Base-by-base conservation (phyloP, 768 basidiomycete genomes). In the Boletus tylopilopsis region DNA sequence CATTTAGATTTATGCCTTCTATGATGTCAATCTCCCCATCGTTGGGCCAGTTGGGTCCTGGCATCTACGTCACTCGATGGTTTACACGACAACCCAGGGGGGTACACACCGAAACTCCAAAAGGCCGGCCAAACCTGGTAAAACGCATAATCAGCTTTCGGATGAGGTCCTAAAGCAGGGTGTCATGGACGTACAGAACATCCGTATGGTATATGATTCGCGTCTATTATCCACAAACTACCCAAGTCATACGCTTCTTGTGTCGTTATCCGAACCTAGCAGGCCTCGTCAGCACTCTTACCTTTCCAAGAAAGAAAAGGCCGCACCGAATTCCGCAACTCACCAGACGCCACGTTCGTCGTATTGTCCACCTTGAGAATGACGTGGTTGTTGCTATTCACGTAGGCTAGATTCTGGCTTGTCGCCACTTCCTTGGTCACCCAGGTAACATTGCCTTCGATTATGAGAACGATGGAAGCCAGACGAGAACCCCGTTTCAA, bases 281-380 rank as follows among this genome's bases (percentile, higher is more conserved):
- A 44, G 15, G 33, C 22, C 33, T 13, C 33, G 49, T 49, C 29
- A 48, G 32, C 29, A 23, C 36, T 3, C 33, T 34, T 23, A 1
- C 13, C 18, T 0, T 24, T 22, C 40, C n/a, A 22, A 6, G 33
- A 24, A 23, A n/a, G n/a, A 1, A 21, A 36, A 38, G 9, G 23
- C 4, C 46, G 2, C 50, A 89, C 87, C 24, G 87, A 76, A 55
- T 83, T 79, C 35, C 88, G 71, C 53, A 80, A 75, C 37, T 78
- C 59, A 47, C 76, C 74, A 22, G 63, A 66, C 15, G 72, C 66
- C 1, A 89, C 76, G 38, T 74, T 73, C 11, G 80, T 80, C 8
- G 69, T 67, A 60, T 89, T 88, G 72, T 91, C 89, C 6, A 91
- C 88, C 58, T 76, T 81, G 42, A 93, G 71, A 53, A 93, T 75